Base-by-base conservation (phyloP, 2,329 filamentous ascomycete genomes). In the Chaetomiaceae sp. region DNA sequence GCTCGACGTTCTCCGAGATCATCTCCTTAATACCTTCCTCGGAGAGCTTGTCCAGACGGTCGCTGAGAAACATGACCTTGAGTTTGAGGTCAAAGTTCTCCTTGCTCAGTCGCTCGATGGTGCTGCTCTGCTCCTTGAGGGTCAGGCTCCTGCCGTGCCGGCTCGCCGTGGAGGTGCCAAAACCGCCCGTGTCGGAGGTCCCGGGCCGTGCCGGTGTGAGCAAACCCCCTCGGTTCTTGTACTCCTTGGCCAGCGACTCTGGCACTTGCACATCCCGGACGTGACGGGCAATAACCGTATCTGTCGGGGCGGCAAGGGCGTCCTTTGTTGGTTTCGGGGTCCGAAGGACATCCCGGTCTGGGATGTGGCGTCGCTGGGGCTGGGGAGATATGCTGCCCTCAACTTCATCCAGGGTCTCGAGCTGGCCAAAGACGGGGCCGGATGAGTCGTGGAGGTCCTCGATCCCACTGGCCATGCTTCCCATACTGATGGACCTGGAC, bases 51-150 rank as follows among this genome's bases (percentile, higher is more conserved):
- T 95, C 90, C 17, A 99, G 73, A 2, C 92, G 87, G 67, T 97
- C 89, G 62, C 92, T 95, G 43, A 99, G 78, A 64, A 96, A 99
- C 76, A 96, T 95, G 58, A 97, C 93, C 66, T 96, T 95, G 69
- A 97, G 83, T 70, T 97, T 96, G 49, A 97, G 73, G 66, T 96
- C 92, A 65, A 97, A 99, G 58, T 99, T 99, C 68, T 99, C 93
- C 70, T 99, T 99, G 54, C 89, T 95, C 2, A 97, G 77, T 53
- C 91, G 84, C 68, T 99, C 93, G 57, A 99, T 96, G 13, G 92
- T 97, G 69, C 87, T 95, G 65, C 92, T 96, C 69, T 99, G 93
- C 69, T 99, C 93, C 67, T 96, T 97, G 35, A 99, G 73, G 0
- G 93, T 97, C 69, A 99, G 73, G 60, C 82, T 88, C 62, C 80